Percentiles rank a stretch among this genome's conserved stretches.
These are phyloP conservation scores for Ophiocordyceps polyrhachis-furcata DNA, from an alignment of 2,329 filamentous ascomycete genomes.

Conservation along the genomic window DNA sequence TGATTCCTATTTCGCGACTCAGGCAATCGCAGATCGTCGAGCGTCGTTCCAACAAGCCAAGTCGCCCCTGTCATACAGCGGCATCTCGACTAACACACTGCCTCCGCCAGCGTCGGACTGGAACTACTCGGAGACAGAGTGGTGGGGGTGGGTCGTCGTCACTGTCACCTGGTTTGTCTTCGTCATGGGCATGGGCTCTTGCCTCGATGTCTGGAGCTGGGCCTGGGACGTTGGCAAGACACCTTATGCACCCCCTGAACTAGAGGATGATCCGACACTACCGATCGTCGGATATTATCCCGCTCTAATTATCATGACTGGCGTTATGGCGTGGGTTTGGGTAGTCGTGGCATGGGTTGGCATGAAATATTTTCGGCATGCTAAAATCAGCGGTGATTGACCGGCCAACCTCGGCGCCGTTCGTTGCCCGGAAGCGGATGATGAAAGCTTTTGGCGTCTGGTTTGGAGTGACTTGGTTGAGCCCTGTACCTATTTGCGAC, in stretches of 20 bases:
- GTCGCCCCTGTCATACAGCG: conserved; percentile 39
- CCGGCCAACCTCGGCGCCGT: no score
- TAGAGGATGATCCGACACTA: conserved; percentile 85
- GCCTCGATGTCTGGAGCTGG: conserved; percentile 92
- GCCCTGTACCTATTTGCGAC: no score
- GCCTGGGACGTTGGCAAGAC: conserved; percentile 97
- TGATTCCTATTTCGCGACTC: conserved; percentile 40
- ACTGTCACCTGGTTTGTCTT: conserved; percentile 89
- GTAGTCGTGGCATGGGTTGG: conserved; percentile 94
- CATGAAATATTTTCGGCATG: conserved; percentile 98
- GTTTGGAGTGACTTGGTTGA: no score
- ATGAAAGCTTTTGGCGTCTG: no score
- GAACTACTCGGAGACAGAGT: conserved; percentile 90
- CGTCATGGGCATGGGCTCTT: conserved; percentile 90
- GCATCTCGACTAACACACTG: conserved; percentile 29
- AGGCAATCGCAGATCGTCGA: conserved; percentile 23
- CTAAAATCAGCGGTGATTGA: conserved; percentile 60
- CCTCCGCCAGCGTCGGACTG: conserved; percentile 39
- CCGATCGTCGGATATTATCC: conserved; percentile 97
- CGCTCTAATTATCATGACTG: conserved; percentile 77
- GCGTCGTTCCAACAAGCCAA: conserved; percentile 34
- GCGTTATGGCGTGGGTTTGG: conserved; percentile 98
- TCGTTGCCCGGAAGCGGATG: no score
- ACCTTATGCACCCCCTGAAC: conserved; percentile 82
- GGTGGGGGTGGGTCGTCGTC: conserved; percentile 94